These are phyloP conservation scores for Glycine tomentella DNA, from an alignment of 306 rosid genomes.

Conservation along the genomic window DNA sequence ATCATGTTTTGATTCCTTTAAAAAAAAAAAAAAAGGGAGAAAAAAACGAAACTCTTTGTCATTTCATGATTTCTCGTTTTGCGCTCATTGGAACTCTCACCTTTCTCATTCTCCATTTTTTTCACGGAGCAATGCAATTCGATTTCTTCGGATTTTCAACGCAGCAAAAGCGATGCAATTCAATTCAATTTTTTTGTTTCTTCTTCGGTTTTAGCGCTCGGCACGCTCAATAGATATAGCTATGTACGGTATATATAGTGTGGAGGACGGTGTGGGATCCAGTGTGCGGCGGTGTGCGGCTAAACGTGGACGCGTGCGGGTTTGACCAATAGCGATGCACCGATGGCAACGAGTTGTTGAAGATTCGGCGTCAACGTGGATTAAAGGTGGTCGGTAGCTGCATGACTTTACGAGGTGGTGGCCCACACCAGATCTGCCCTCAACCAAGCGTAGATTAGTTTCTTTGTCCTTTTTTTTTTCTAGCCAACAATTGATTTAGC, in stretches of 20 bases:
- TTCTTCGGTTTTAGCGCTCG: not conserved
- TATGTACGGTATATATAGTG: not conserved
- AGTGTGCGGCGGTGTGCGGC: conserved; percentile 20
- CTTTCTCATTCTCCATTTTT: conserved; percentile 48
- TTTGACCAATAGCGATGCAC: conserved; percentile 13
- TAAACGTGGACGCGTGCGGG: conserved; percentile 5
- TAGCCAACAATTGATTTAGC: too few relatives aligned
- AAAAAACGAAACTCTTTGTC: not conserved
- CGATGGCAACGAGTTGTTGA: not conserved
- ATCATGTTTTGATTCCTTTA: not conserved
- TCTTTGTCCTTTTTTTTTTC: too few relatives aligned
- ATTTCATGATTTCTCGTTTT: not conserved
- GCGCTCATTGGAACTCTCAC: conserved; percentile 34
- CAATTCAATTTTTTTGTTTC: not conserved
- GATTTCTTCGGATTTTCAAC: not conserved
- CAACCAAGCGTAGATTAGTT: too few relatives aligned
- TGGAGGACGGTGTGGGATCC: not conserved
- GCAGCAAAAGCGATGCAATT: too few relatives aligned
- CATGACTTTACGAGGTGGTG: not conserved
- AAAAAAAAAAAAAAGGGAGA: too few relatives aligned
- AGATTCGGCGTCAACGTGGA: conserved; percentile 12
- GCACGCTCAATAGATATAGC: not conserved
- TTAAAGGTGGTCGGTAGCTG: conserved; percentile 16
- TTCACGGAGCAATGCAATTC: not conserved
- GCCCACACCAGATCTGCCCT: conserved; percentile 33